phyloP scores from a whole-genome alignment of 129 eudicot genomes.

The Calendula officinalis region DNA sequence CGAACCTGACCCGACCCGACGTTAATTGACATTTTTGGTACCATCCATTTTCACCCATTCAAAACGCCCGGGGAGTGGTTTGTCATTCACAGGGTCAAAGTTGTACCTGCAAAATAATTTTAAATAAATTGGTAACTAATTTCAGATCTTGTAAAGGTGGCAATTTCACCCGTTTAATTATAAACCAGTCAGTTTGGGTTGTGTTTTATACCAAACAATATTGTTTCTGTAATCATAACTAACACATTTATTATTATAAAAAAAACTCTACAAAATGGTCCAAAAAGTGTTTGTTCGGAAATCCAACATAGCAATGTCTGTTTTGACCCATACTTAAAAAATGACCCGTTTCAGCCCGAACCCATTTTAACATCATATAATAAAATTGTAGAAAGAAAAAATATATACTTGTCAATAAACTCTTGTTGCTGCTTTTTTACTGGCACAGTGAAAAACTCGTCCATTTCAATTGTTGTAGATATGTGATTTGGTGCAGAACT shows the following conservation, averaged over 20 bases:
- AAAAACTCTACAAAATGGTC: too few relatives aligned
- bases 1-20: neutral
- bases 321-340: too few relatives aligned
- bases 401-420: conserved; percentile 49
- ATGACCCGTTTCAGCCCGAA: too few relatives aligned
- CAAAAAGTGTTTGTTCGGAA: too few relatives aligned
- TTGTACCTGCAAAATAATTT: conserved; percentile 46
- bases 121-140: neutral
- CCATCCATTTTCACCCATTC: conserved; percentile 54
- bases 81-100: conserved; percentile 61
- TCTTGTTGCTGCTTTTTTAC: conserved; percentile 53
- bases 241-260: too few relatives aligned
- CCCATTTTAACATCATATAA: too few relatives aligned
- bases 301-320: too few relatives aligned
- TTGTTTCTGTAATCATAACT: too few relatives aligned
- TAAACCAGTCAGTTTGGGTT: neutral
- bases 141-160: neutral
- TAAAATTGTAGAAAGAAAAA: too few relatives aligned
- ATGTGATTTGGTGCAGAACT: conserved; percentile 34
- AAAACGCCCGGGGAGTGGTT: conserved; percentile 59
- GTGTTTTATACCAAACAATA: neutral
- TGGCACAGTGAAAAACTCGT: conserved; percentile 41
- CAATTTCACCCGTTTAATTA: neutral
- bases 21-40: conserved; percentile 18
- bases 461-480: conserved; percentile 47